These are phyloP conservation scores for Fistulifera pelliculosa DNA, from an alignment of 108 stramenopile species.

Conservation along the genomic window DNA sequence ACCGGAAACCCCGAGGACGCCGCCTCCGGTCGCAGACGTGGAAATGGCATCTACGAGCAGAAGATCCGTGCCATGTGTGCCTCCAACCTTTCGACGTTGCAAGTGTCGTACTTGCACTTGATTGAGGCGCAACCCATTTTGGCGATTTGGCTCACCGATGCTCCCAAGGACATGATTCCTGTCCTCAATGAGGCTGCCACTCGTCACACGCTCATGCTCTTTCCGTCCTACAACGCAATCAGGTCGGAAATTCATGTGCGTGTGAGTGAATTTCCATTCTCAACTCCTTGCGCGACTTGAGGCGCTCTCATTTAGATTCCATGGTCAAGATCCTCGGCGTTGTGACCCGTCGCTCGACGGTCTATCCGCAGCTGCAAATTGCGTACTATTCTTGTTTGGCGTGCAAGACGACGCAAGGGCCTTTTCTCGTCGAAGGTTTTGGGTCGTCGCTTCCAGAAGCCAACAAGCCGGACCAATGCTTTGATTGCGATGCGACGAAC, in stretches of 20 bases:
- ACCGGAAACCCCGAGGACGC: slow-evolving; percentile 17
- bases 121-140: slow-evolving; percentile 72
- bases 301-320: slow-evolving; percentile 81
- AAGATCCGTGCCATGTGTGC: slow-evolving; percentile 91
- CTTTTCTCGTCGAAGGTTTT: slow-evolving; percentile 62
- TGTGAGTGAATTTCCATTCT: slow-evolving; percentile 76
- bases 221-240: slow-evolving; percentile 89
- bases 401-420: slow-evolving; percentile 66
- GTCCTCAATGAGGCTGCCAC: slow-evolving; percentile 85
- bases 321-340: slow-evolving; percentile 95
- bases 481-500: slow-evolving; percentile 64
- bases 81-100: slow-evolving; percentile 74
- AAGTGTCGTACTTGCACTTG: slow-evolving; percentile 86
- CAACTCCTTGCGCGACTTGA: slow-evolving; percentile 83
- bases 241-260: slow-evolving; percentile 94
- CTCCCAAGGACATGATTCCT: slow-evolving; percentile 90
- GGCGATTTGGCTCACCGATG: slow-evolving; percentile 94
- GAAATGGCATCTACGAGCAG: slow-evolving; percentile 74
- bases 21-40: slow-evolving; percentile 51
- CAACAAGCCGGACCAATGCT: slow-evolving; percentile 31
- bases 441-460: slow-evolving; percentile 34
- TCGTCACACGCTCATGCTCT: slow-evolving; percentile 71
- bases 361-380: slow-evolving; percentile 91
- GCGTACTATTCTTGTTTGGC: slow-evolving; percentile 67
- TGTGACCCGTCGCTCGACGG: slow-evolving; percentile 89